Base-by-base conservation (phyloP, 768 basidiomycete genomes). In the Chalciporus sphaerocephalus region DNA sequence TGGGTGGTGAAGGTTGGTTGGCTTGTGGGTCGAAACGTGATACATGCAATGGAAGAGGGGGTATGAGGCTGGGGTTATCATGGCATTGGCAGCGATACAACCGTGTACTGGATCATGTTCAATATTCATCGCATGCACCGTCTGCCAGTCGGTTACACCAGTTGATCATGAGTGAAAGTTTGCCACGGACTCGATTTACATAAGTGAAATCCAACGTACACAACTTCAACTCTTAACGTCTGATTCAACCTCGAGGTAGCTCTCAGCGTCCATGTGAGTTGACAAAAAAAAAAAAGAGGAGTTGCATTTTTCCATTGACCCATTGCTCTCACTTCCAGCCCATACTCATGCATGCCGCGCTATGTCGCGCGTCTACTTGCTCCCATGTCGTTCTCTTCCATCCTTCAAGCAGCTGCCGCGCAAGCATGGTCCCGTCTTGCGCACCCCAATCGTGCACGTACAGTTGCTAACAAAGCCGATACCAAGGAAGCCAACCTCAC, bases 1-100 rank as follows among this genome's bases (percentile, higher is more conserved):
- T 91, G 87, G 87, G 76, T 90, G 13, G 53, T 61, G 13, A 85
- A 79, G 57, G 87, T 87, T 20, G 88, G 89, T 2, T 92, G 90
- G 89, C 60, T 88, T 25, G 81, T 87, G 7, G 83, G 85, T 4
- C 61, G 64, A 47, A 65, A 45, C 17, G 61, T 56, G 34, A 15
- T 52, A 17, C 64, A 65, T 16, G 48, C 59, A 46, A 65, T 65
- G 64, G 64, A 67, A 41, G 62, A 63, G 45, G 58, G 57, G 46
- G 53, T 30, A 25, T 56, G 46, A 28, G 16, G 21, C 39, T 27
- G 27, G 27, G 8, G 4, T 12, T 11, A 27, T 27, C n/a, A n/a
- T 6, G 27, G 8, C 11, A 27, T 12, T 27, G 27, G 27, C 27
- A 32, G 13, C 30, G 15, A 13, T 32, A n/a, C 30, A 32, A n/a